Evolutionary conservation across 2,329 filamentous ascomycete genomes (phyloP), one percentile per base, ranked within the genome.

Genomic region (Calonectria honghensis): DNA sequence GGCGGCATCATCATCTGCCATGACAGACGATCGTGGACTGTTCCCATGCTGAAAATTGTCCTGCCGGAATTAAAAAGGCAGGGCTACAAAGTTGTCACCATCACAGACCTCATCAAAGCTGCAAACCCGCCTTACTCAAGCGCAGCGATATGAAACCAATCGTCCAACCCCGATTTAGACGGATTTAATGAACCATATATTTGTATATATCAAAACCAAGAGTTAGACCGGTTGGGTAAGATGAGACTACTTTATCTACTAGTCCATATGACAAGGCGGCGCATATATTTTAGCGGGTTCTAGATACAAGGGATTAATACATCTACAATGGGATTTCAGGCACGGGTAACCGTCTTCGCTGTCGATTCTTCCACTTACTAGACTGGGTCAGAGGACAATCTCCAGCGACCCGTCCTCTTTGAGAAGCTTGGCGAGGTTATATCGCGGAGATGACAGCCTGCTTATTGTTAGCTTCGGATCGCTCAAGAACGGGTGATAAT

Each of bases 1-100:
- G 96, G 96, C 0, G 93, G 91, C 35, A 93, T 98, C 72, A 93
- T 98, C 75, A 93, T 98, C 67, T 96, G 95, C 82, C 96, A 98
- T 86, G 96, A 98, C 86, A 85, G 95, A 77, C 89, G 96, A 81
- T 87, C 89, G n/a, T 98, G 96, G 94, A 97, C 95, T 32, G 88
- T 90, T 63, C 93, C 94, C 0, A 97, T 98, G 94, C 82, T 98
- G 84, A 87, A 88, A 50, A 90, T 87, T 74, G 93, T 97, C 50
- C 84, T 98, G 78, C 94, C 94, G 0, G 93, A 94, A 82, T 86
- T 97, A 80, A 92, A 87, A 84, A 87, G 87, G 75, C 89, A 90
- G 77, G 95, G 95, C 0, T 98, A 95, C 83, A 87, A 86, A 71
- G 88, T 96, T 48, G 93, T 95, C 37, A 94, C 93, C 20, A 86